Conservation (phyloP, 2,329 filamentous ascomycete species). For the Magnaporthiopsis rhizophila region DNA sequence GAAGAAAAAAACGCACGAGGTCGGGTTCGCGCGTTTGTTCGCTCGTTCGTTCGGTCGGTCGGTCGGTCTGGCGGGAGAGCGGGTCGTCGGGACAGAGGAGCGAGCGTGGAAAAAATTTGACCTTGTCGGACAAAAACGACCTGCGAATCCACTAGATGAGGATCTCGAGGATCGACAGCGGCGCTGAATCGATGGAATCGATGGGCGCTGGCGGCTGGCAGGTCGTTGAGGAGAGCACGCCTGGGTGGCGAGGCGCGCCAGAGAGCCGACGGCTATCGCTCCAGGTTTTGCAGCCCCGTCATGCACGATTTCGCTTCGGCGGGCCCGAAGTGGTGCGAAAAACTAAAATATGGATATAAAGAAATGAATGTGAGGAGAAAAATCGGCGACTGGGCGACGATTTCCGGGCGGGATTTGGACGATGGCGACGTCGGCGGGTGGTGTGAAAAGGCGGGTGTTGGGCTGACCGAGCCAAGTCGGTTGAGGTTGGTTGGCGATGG, state of each 20-base stretch:
- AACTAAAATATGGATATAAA: conserved; percentile 2
- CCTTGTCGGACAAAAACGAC: conserved; percentile 3
- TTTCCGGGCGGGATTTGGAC: background rate
- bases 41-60: conserved; percentile 2
- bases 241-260: conserved; percentile 30
- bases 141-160: background rate
- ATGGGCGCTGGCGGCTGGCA: conserved; percentile 12
- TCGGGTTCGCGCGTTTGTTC: conserved; percentile 9
- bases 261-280: conserved; percentile 28
- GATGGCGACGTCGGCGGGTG: conserved; percentile 4
- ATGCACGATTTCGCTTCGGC: conserved; percentile 6
- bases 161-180: conserved; percentile 9
- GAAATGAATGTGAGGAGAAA: conserved; percentile 2
- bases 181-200: conserved; percentile 15
- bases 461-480: conserved; percentile 3
- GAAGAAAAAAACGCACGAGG: conserved; percentile 10
- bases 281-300: conserved; percentile 14
- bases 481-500: conserved; percentile 6
- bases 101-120: conserved; percentile 4
- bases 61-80: conserved; percentile 4
- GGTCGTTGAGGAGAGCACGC: conserved; percentile 16
- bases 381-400: background rate
- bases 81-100: conserved; percentile 6
- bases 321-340: conserved; percentile 5
- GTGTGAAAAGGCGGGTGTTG: background rate